Base-by-base conservation (phyloP, 2,329 filamentous ascomycete species). In the Colletotrichum acutatum region DNA sequence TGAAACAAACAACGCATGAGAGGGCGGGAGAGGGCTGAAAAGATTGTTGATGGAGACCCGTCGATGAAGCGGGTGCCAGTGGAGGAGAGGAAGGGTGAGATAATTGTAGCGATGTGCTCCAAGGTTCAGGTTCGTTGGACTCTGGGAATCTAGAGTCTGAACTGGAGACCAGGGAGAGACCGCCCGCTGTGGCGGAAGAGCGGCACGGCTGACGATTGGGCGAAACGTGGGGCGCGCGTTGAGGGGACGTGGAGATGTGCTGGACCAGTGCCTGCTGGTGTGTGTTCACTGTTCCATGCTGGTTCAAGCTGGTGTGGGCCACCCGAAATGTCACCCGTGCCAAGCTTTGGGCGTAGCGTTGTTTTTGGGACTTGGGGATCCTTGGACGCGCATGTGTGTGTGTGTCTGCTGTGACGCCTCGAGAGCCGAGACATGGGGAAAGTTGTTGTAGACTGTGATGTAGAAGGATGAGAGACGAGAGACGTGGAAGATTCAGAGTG, bases 311-410 rank as follows among this genome's bases (percentile, higher is more conserved):
- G 37, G 37, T 53, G 60, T 63, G 60, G 60, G 52, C 59, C 69
- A 46, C 53, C 58, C 58, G 58, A 59, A n/a, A 26, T 69, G 66
- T 64, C 66, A 66, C 60, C 71, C 56, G 60, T 66, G 71, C 71
- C 61, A 73, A 73, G 71, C 71, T 73, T 73, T 73, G 24, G 54
- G 26, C 61, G 66, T 49, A 67, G 70, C 54, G 69, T 46, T 30
- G 63, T 58, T 49, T 67, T 22, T 62, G 42, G 49, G 71, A 73
- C 71, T 67, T 73, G 71, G 67, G 67, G 22, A 56, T 28, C 53
- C 26, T 24, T 24, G 24, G 53, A 56, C 19, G 4, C 42, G 42
- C 42, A 49, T 49, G 42, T 49, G 4, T 49, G 42, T 49, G 42
- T 46, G 42, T 49, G 42, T 49, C 8, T 49, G 42, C 19, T 22